Evolutionary conservation across 2,329 filamentous ascomycete species (phyloP).

Genomic region (Nigrograna mackinnonii): DNA sequence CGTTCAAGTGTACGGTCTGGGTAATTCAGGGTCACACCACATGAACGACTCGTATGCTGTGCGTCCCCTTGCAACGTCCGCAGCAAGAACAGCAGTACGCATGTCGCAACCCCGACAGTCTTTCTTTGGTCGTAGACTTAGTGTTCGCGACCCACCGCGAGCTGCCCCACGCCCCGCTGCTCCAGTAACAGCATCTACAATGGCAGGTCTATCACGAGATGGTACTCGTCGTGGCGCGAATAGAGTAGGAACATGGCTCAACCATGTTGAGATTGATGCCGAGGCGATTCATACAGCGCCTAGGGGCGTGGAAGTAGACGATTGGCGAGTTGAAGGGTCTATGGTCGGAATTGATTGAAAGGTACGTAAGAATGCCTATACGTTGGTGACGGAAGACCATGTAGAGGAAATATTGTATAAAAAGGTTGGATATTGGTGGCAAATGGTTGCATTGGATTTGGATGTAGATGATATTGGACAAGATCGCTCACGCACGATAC

Average conservation of each 20-base stretch:
- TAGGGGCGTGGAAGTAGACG: slow-evolving; percentile 36
- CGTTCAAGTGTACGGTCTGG: slow-evolving; percentile 52
- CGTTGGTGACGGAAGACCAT: neutral
- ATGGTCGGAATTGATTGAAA: slow-evolving; percentile 38
- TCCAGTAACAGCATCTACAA: slow-evolving; percentile 31
- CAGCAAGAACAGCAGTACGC: slow-evolving; percentile 29
- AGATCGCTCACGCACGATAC: neutral
- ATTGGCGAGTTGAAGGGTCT: slow-evolving; percentile 38
- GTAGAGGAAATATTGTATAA: neutral
- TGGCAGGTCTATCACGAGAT: slow-evolving; percentile 42
- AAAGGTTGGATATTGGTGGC: slow-evolving; percentile 5
- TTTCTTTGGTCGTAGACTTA: slow-evolving; percentile 28
- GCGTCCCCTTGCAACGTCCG: slow-evolving; percentile 30
- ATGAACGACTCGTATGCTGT: slow-evolving; percentile 57
- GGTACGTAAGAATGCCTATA: neutral
- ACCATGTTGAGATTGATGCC: slow-evolving; percentile 37
- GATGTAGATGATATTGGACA: no score
- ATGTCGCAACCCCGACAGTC: slow-evolving; percentile 22
- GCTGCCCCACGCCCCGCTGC: slow-evolving; percentile 12
- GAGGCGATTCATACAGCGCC: slow-evolving; percentile 39
- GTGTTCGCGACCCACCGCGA: slow-evolving; percentile 19
- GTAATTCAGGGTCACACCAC: slow-evolving; percentile 60
- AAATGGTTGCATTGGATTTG: slow-evolving; percentile 1
- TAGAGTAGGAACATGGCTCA: slow-evolving; percentile 43
- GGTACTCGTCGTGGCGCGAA: slow-evolving; percentile 38